Base-by-base conservation (phyloP, 345 rosid species). In the Corymbia maculata region DNA sequence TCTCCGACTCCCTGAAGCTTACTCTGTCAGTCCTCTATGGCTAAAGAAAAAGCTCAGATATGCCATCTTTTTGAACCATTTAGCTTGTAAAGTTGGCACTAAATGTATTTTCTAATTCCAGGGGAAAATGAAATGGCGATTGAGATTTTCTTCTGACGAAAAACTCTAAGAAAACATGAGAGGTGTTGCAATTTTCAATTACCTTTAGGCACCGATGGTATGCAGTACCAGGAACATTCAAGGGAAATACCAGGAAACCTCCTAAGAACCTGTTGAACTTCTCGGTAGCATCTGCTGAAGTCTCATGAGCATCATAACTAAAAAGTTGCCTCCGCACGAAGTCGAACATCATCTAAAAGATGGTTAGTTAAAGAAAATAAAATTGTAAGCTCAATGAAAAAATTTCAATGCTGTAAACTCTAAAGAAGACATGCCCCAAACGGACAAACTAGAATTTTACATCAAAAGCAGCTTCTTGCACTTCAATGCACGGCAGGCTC, bases 171-270 rank as follows among this genome's bases (percentile, higher is more conserved):
- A 66, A 66, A 66, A 66, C 44, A 15, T 14, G 30, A 14, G 44
- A 28, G 32, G 32, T 61, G 32, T 61, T 5, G 70, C 70, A 28
- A 61, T 61, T 61, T 28, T 61, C 32, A 61, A 28, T 68, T 89
- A 92, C 92, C 92, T 91, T 80, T 49, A 91, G 53, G 85, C 92
- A 90, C 36, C 87, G 86, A 51, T 87, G 86, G 85, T 87, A 90
- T 2, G 90, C 79, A n/a, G 91, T 91, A 42, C 92, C 92, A 28
- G 92, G 92, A 51, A 92, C 44, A 50, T 92, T 90, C 85, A 90
- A 17, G 17, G 93, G 92, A 70, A 92, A 91, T 49, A 92, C 88
- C 86, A 91, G 9, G 16, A 90, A 86, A 26, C 89, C 85, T 32
- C 32, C 7, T 1, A 51, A 9, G 32, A 92, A 6, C 28, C 42